Evolutionary conservation across 192 early-diverging fungal genomes (phyloP), one percentile per base, ranked within the genome.

Genomic region (Podila epigama): DNA sequence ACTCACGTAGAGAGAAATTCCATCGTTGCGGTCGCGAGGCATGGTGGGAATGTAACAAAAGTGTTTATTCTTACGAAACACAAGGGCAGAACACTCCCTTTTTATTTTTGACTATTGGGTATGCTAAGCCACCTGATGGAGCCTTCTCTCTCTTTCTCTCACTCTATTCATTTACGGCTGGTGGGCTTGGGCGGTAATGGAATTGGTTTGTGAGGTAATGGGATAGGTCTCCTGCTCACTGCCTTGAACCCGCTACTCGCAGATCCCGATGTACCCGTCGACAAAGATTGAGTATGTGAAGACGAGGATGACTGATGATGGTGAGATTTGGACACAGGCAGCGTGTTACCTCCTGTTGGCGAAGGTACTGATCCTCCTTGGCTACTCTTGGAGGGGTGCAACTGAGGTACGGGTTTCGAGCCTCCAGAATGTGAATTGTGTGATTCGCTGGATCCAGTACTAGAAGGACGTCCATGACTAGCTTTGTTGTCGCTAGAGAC

Each of bases 21-120:
- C n/a, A 37, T 77, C 61, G 57, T 64, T 63, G 56, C 73, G 66
- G 25, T 77, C 73, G 66, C 73, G 73, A 51, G 73, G 73, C 61
- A 64, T 75, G 42, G 35, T 54, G 40, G 28, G n/a, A 37, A 57
- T 34, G 55, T n/a, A 11, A 16, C 40, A 41, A 8, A 41, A 41
- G 10, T 11, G 40, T 41, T 41, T 41, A 41, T n/a, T n/a, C n/a
- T n/a, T n/a, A n/a, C n/a, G n/a, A n/a, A 41, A 41, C 8, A 16
- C 40, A 41, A 8, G 40, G 16, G 40, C 40, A 41, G 16, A 20
- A 58, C 44, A 22, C 44, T 22, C 44, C 44, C 44, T 48, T 48
- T 48, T 48, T 48, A 22, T n/a, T n/a, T n/a, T n/a, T n/a, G n/a
- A n/a, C n/a, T n/a, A n/a, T n/a, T n/a, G n/a, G n/a, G n/a, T n/a